Evolutionary conservation across 129 eudicot species (phyloP).

Genomic region (Lonicera japonica): DNA sequence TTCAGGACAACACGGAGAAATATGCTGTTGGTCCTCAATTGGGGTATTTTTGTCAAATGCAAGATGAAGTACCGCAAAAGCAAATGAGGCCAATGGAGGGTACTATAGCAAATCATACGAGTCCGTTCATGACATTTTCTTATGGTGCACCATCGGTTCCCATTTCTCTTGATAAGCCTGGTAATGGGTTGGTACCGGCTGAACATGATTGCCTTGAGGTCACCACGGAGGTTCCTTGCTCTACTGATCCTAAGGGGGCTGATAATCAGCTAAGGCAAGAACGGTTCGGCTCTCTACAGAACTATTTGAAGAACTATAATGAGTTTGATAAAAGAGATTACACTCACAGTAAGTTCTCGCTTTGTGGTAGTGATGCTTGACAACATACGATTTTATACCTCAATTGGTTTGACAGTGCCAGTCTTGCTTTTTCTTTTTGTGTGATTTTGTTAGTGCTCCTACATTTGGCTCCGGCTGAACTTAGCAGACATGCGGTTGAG

Average conservation of each 20-base stretch:
- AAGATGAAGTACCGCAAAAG: conserved; percentile 24
- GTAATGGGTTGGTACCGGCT: conserved; percentile 19
- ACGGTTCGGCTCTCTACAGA: conserved; percentile 50
- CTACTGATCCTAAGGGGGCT: too few species aligned
- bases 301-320: conserved; percentile 61
- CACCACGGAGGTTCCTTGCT: conserved; percentile 26
- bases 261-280: conserved; percentile 46
- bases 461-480: conserved; percentile 58
- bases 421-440: neutral
- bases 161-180: conserved; percentile 20
- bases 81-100: conserved; percentile 23
- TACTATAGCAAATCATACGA: conserved; percentile 27
- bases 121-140: conserved; percentile 22
- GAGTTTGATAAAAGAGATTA: conserved; percentile 41
- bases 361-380: neutral
- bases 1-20: conserved; percentile 21
- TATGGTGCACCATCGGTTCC: conserved; percentile 20
- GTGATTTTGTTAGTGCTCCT: conserved; percentile 37
- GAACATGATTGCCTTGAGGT: conserved; percentile 16
- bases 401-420: neutral
- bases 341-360: conserved; percentile 43
- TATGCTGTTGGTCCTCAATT: conserved; percentile 17
- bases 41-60: conserved; percentile 17
- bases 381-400: neutral
- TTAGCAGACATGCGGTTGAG: conserved; percentile 63